Conservation (phyloP, 371 early-diverging fungal species). For the Apophysomyces elegans region DNA sequence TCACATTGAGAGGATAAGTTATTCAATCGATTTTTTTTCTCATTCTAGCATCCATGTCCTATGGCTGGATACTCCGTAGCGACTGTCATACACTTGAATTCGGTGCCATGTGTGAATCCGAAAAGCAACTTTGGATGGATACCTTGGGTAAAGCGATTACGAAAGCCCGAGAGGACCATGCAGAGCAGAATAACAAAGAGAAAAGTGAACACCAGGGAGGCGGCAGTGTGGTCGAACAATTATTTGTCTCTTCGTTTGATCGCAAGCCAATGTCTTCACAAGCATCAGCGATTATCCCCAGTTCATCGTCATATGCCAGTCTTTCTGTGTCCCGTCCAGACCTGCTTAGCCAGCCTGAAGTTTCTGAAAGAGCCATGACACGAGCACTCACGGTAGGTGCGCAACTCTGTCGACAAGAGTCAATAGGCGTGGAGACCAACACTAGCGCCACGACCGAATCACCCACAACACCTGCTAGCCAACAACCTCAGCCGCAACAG, state of each 20-base stretch:
- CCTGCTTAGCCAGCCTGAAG: slow-evolving; percentile 8
- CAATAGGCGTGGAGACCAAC: slow-evolving; percentile 3
- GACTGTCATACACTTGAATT: slow-evolving; percentile 26
- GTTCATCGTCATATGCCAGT: slow-evolving; percentile 17
- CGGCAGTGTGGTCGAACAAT: slow-evolving; percentile 20
- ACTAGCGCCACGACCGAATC: slow-evolving; percentile 3
- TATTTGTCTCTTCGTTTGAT: slow-evolving; percentile 30
- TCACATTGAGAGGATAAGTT: neutral
- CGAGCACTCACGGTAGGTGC: neutral
- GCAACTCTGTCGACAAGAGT: slow-evolving; percentile 13
- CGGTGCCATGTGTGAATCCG: slow-evolving; percentile 27
- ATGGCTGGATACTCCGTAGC: slow-evolving; percentile 25
- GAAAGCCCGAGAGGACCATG: slow-evolving; percentile 16
- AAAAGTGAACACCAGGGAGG: neutral
- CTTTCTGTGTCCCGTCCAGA: slow-evolving; percentile 13
- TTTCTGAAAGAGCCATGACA: neutral
- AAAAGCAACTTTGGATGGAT: slow-evolving; percentile 31
- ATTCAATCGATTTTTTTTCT: neutral
- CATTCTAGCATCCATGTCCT: neutral
- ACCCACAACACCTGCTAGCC: slow-evolving; percentile 9
- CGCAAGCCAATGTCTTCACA: slow-evolving; percentile 13
- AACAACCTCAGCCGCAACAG: neutral
- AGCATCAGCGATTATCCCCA: slow-evolving; percentile 6
- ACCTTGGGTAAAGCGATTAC: slow-evolving; percentile 19
- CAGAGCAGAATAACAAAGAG: neutral